Conservation (phyloP, 2,329 filamentous ascomycete genomes). For the Botrytis fragariae region DNA sequence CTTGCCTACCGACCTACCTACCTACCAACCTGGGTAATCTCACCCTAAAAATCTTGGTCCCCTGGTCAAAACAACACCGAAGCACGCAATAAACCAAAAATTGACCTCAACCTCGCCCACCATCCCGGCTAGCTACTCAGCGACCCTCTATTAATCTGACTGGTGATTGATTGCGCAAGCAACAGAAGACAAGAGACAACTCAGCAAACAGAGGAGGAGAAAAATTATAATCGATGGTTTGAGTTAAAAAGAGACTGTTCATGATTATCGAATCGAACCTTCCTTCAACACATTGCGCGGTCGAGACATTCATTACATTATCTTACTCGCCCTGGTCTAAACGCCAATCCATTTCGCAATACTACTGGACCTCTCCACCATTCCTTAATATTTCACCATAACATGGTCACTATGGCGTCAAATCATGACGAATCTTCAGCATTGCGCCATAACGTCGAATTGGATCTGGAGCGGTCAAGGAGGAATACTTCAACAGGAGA, state of each 20-base stretch:
- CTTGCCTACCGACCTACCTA: too few species aligned
- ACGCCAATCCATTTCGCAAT: neutral
- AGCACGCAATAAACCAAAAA: neutral
- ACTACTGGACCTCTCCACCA: neutral
- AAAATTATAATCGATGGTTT: neutral
- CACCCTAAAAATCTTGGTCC: neutral
- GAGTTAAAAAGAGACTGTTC: neutral
- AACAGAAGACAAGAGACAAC: neutral
- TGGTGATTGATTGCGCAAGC: neutral
- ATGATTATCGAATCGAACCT: neutral
- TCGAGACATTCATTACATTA: neutral
- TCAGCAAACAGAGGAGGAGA: neutral
- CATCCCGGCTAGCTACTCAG: neutral
- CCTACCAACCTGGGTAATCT: neutral
- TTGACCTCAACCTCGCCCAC: neutral
- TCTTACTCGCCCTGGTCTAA: neutral
- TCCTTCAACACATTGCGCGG: neutral
- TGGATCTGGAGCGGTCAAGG: constrained; percentile 24
- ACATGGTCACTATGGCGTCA: constrained; percentile 30
- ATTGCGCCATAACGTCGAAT: constrained; percentile 34
- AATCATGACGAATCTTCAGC: constrained; percentile 27
- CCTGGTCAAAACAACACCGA: neutral
- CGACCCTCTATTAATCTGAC: neutral
- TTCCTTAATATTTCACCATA: constrained; percentile 16
- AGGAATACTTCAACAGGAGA: constrained; percentile 21